Evolutionary conservation across 2,329 filamentous ascomycete species (phyloP).

Genomic region (Phialophora chinensis): DNA sequence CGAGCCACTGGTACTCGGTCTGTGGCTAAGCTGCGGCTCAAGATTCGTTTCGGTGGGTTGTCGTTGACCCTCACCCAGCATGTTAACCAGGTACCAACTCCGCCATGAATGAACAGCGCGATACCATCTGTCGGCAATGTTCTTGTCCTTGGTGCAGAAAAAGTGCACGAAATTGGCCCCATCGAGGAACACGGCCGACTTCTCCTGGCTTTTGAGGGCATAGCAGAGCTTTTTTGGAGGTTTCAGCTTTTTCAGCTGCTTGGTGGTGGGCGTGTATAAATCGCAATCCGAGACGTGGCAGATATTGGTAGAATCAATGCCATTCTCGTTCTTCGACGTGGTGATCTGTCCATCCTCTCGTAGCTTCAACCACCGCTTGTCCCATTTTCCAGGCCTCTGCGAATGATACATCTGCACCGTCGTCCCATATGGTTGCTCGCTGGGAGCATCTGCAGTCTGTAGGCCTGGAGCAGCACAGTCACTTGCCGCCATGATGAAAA

Average conservation of each 20-base stretch:
- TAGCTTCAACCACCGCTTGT: slow-evolving; percentile 79
- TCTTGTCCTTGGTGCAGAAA: slow-evolving; percentile 78
- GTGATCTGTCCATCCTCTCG: slow-evolving; percentile 73
- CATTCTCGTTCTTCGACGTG: slow-evolving; percentile 75
- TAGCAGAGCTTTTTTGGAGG: slow-evolving; percentile 86
- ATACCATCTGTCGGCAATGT: slow-evolving; percentile 72
- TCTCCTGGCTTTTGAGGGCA: slow-evolving; percentile 90
- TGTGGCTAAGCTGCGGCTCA: slow-evolving; percentile 5
- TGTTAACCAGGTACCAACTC: slow-evolving; percentile 86
- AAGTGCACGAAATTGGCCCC: slow-evolving; percentile 90
- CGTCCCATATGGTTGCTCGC: slow-evolving; percentile 68
- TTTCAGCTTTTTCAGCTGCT: slow-evolving; percentile 73
- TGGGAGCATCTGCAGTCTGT: slow-evolving; percentile 68
- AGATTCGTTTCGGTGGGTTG: slow-evolving; percentile 7
- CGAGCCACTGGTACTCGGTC: slow-evolving; percentile 40
- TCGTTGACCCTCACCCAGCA: slow-evolving; percentile 64
- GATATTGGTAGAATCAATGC: slow-evolving; percentile 60
- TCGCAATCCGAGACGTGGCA: slow-evolving; percentile 93
- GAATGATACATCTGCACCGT: slow-evolving; percentile 79
- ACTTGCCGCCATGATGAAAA: slow-evolving; percentile 68
- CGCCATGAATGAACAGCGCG: slow-evolving; percentile 78
- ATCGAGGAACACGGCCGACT: slow-evolving; percentile 79
- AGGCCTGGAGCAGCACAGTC: slow-evolving; percentile 54
- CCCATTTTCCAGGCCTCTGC: slow-evolving; percentile 83
- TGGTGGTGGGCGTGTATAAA: slow-evolving; percentile 77